Evolutionary conservation across 441 rosid species (phyloP), one percentile per base, ranked within the genome.

Genomic region (Cnidoscolus chayamansa): DNA sequence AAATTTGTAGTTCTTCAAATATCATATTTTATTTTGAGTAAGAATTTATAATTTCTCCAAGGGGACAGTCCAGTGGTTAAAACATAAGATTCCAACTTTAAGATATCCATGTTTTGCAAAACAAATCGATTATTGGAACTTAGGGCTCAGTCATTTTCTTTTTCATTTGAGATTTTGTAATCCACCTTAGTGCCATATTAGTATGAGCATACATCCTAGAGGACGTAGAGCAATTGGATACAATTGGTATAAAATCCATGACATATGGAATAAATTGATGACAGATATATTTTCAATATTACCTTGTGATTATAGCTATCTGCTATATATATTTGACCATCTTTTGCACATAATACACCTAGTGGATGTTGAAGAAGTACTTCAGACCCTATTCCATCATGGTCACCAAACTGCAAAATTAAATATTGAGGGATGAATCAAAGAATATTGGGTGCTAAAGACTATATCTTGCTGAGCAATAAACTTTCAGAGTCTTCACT

Each of bases 261-360:
- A 5, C 7, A 11, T 32, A 35, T 32, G 70, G 30, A 59, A 16
- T 10, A 54, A 16, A 13, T 17, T 17, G 48, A 17, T 48, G 50
- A 64, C 53, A 32, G 10, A 32, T 51, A 17, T 62, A 55, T 54
- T 49, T 66, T 68, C 1, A 66, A 1, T 16, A 17, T 31, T 72
- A 90, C 98, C 99, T 94, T 92, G 84, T 94, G 99, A 78, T 94
- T 94, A 71, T 92, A 94, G 84, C 99, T 94, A 80, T 94, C 99
- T 67, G 99, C 85, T 77, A 94, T 71, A 79, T 90, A 94, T 43
- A 94, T 79, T 71, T 87, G 94, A 59, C 98, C 97, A 59, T 89
- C 82, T 64, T 79, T 87, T 10, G 93, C 86, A 67, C 93, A 91
- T 68, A 84, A 80, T 61, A 94, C 93, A 76, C 99, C 99, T 66